Percentiles rank a stretch among this genome's conserved stretches.
phyloP scores from a whole-genome alignment of 1,284 basidiomycete species.

The Ustilago tritici region DNA sequence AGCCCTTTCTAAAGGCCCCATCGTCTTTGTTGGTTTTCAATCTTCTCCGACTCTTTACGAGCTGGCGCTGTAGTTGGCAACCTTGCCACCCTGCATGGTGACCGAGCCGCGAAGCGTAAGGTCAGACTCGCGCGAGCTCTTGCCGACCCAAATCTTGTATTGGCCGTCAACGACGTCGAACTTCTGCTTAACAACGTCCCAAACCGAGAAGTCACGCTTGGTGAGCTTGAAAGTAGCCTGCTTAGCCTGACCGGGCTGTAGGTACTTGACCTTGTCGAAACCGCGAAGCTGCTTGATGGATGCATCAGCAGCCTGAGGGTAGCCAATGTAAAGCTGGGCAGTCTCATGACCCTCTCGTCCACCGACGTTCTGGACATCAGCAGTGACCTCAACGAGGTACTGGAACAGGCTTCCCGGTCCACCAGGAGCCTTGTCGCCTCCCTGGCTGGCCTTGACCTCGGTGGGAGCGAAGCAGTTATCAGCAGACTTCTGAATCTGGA shows the following conservation, averaged over 20 bases:
- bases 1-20: neutral
- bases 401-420: slow-evolving; percentile 70
- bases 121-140: slow-evolving; percentile 27
- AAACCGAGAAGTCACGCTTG: slow-evolving; percentile 50
- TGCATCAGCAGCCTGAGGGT: slow-evolving; percentile 33
- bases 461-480: slow-evolving; percentile 33
- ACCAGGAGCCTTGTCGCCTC: slow-evolving; percentile 36
- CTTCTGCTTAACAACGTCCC: slow-evolving; percentile 47
- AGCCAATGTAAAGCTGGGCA: slow-evolving; percentile 70
- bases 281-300: slow-evolving; percentile 52
- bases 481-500: slow-evolving; percentile 26
- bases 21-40: neutral
- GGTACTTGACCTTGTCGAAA: slow-evolving; percentile 50
- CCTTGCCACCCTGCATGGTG: slow-evolving; percentile 28
- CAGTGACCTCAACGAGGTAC: slow-evolving; percentile 71
- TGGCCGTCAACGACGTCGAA: slow-evolving; percentile 41
- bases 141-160: slow-evolving; percentile 48
- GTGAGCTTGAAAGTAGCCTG: slow-evolving; percentile 45
- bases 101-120: slow-evolving; percentile 27
- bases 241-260: slow-evolving; percentile 26
- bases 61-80: slow-evolving; percentile 14
- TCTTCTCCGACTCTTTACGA: neutral
- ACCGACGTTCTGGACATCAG: slow-evolving; percentile 72
- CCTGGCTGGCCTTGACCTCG: slow-evolving; percentile 14
- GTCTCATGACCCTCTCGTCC: slow-evolving; percentile 70